Evolutionary conservation across 495 filamentous ascomycete species (phyloP).

Genomic region (Annulohypoxylon stygium): DNA sequence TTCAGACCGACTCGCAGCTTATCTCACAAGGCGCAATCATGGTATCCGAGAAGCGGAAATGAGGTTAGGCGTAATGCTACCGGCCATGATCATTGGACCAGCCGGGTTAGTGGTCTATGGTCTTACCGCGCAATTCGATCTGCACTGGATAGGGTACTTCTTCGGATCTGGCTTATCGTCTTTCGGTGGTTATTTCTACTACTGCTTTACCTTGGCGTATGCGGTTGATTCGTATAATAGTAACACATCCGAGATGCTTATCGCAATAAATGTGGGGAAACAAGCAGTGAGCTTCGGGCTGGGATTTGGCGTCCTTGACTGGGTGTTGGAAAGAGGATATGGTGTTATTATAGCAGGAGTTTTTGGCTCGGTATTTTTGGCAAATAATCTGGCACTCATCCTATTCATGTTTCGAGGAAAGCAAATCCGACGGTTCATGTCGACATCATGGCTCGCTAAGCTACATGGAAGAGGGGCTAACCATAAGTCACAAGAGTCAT

Average conservation of each 20-base stretch:
- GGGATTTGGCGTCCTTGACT: conserved; percentile 53
- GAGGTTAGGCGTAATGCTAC: conserved; percentile 73
- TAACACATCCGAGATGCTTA: conserved; percentile 70
- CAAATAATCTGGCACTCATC: conserved; percentile 53
- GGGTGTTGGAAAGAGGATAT: conserved; percentile 54
- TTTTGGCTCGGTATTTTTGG: conserved; percentile 51
- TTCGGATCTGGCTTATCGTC: conserved; percentile 70
- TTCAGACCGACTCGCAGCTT: conserved; percentile 70
- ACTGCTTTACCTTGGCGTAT: conserved; percentile 56
- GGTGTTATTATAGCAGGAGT: conserved; percentile 50
- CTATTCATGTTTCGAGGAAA: conserved; percentile 57
- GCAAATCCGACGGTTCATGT: conserved; percentile 50
- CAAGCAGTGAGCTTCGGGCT: conserved; percentile 65
- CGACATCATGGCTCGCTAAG: conserved; percentile 51
- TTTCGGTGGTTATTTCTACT: conserved; percentile 55
- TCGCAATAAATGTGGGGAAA: conserved; percentile 72
- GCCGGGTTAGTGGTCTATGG: conserved; percentile 72
- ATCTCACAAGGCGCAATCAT: conserved; percentile 67
- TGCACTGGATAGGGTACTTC: conserved; percentile 70
- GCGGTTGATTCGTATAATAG: conserved; percentile 75
- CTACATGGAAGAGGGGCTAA: conserved; percentile 45
- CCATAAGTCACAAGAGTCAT: too few relatives aligned
- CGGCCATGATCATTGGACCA: conserved; percentile 68
- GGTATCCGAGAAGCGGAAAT: conserved; percentile 80
- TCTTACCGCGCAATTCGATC: conserved; percentile 69